Evolutionary conservation across 257 asterid genomes (phyloP), one percentile per base, ranked within the genome.

Genomic region (Solanum paucissectum): DNA sequence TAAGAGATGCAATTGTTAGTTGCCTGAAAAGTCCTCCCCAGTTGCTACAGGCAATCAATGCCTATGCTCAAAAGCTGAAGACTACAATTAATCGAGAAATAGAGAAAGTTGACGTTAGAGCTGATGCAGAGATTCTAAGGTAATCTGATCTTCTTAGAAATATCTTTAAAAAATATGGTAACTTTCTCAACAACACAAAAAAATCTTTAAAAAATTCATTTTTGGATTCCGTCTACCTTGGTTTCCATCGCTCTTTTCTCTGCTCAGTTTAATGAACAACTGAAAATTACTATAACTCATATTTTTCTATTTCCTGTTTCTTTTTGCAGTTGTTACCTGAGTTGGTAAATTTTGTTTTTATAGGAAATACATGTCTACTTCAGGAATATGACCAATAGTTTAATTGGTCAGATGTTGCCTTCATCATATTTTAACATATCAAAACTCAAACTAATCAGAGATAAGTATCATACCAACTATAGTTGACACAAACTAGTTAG

Each of bases 61-160:
- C 94, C 9, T 95, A 95, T 92, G 93, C 97, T 62, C 98, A 95
- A 89, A 91, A 95, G 91, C 89, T 97, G 90, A 94, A 92, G 92
- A 88, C 91, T 89, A 88, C 90, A 84, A 92, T 97, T 87, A 83
- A 91, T 77, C 92, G 91, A 88, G 99, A 97, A 91, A 94, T 91
- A 79, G 99, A 96, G 87, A 95, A 94, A 89, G 92, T 93, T 87
- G 98, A 97, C 87, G 93, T 94, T 72, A 92, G 98, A 92, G 98
- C 96, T 89, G 99, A 97, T 92, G 99, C 99, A 87, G 99, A 97
- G 91, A 94, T 95, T 86, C 90, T 97, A 89, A 96, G 99, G 99
- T 96, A 91, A 87, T 75, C 18, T 85, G 72, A 58, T 88, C 73
- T 74, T 87, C n/a, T 82, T 33, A 66, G 85, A 32, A 49, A 49